Evolutionary conservation across 495 filamentous ascomycete genomes (phyloP), one percentile per base, ranked within the genome.

Genomic region (Talaromyces thailandensis): DNA sequence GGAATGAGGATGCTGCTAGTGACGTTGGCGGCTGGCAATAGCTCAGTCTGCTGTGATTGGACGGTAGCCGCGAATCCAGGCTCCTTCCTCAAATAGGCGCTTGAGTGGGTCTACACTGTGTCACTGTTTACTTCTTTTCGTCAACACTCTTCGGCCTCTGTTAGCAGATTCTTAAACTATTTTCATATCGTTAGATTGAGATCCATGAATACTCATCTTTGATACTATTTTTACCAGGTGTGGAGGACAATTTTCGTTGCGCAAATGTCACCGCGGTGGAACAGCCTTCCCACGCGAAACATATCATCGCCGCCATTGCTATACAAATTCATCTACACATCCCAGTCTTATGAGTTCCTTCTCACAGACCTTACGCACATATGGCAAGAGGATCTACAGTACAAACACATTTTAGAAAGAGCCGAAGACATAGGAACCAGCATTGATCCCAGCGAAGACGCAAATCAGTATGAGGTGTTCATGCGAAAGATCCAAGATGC

Each of bases 391-490:
- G 75, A 68, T 18, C 74, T 96, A 32, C 77, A 85, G 40, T 79
- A 82, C 29, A 72, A 73, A 55, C 79, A 80, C 1, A 91, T 98
- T 60, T 70, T 89, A 25, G 71, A 79, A 40, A 81, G 88, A 60
- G 90, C 89, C 24, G 73, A 86, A 21, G 76, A 85, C 8, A 77
- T 84, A 64, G 80, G 85, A 40, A 89, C 89, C 6, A 87, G 86
- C 32, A 96, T 98, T 61, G 94, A 98, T 72, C 88, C 94, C 1
- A 88, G 83, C 64, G 90, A 93, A 68, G 88, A 88, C 63, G 67
- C 77, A 9, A 81, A 85, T 26, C 91, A 97, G 66, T 78, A 93
- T 64, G 67, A 73, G 25, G 82, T 90, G 18, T 82, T 98, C 32
- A 73, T 97, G 9, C 76, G 83, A 12, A 92, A 91, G 66, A 79